Percentiles rank a stretch among this genome's conserved stretches.
Conservation (phyloP, 352 stramenopile genomes). For the Phytopythium sindhum region DNA sequence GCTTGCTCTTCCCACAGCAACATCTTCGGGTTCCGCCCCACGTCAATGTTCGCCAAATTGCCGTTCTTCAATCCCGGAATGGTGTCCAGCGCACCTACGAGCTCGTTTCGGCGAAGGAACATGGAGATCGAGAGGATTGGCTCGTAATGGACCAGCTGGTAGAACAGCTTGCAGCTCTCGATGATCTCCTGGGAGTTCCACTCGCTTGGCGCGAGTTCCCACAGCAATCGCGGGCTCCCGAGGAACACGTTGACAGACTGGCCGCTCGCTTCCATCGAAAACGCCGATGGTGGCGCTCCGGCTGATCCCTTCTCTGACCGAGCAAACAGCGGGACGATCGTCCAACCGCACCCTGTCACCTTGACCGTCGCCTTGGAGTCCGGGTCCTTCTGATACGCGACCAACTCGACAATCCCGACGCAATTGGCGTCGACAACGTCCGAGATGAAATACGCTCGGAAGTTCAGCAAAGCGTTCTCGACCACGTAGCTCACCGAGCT, state of each 20-base stretch:
- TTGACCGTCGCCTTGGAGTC: constrained; percentile 67
- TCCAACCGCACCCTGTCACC: constrained; percentile 91
- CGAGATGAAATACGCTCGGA: constrained; percentile 82
- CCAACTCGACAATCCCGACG: constrained; percentile 91
- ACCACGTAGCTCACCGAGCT: constrained; percentile 50
- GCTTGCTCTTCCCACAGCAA: constrained; percentile 42
- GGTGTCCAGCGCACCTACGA: constrained; percentile 73
- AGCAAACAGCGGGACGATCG: constrained; percentile 87
- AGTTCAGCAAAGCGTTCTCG: constrained; percentile 51
- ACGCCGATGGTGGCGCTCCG: constrained; percentile 20
- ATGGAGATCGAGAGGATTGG: constrained; percentile 47
- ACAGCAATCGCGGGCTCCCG: constrained; percentile 68
- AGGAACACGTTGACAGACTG: constrained; percentile 66
- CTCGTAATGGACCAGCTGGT: constrained; percentile 59
- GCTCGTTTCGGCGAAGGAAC: constrained; percentile 84
- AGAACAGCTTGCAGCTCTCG: constrained; percentile 62
- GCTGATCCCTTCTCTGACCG: constrained; percentile 18
- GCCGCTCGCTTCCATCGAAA: constrained; percentile 29
- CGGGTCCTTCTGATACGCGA: constrained; percentile 85
- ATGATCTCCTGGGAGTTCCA: constrained; percentile 61
- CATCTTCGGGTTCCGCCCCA: constrained; percentile 62
- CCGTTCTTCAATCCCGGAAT: constrained; percentile 73
- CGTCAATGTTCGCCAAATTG: constrained; percentile 68
- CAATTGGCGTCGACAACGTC: constrained; percentile 88
- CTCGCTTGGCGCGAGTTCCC: constrained; percentile 47